phyloP scores from a whole-genome alignment of 2,329 filamentous ascomycete species.

The Periconia digitata region DNA sequence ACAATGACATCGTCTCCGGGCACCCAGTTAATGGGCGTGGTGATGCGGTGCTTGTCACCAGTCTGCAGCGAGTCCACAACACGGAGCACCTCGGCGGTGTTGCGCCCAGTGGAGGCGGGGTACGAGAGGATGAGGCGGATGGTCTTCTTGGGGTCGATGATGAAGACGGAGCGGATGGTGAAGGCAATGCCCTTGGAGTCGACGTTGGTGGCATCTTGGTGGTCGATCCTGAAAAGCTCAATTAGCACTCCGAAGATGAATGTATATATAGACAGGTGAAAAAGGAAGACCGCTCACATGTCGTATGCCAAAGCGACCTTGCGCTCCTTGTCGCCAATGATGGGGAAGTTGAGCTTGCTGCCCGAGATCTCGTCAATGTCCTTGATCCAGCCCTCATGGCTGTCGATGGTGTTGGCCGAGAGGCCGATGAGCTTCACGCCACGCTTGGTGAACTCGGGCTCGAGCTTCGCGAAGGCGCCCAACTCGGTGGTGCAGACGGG shows the following conservation, averaged over 20 bases:
- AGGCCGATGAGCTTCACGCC: slow-evolving; percentile 64
- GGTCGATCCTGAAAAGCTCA: slow-evolving; percentile 45
- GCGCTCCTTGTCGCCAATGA: slow-evolving; percentile 57
- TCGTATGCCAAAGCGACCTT: slow-evolving; percentile 55
- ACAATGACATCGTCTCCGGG: slow-evolving; percentile 64
- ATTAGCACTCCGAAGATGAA: slow-evolving; percentile 12
- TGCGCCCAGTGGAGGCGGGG: slow-evolving; percentile 62
- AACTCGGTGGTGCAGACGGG: slow-evolving; percentile 65
- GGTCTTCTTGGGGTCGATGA: slow-evolving; percentile 66
- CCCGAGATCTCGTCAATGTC: slow-evolving; percentile 56
- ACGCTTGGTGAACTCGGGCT: slow-evolving; percentile 65
- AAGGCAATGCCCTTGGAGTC: slow-evolving; percentile 60
- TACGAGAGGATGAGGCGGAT: slow-evolving; percentile 65
- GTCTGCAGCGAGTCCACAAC: slow-evolving; percentile 57
- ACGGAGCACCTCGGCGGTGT: slow-evolving; percentile 56
- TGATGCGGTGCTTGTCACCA: slow-evolving; percentile 62
- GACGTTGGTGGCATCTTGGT: slow-evolving; percentile 61
- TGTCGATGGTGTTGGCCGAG: slow-evolving; percentile 54
- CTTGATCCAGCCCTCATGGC: slow-evolving; percentile 55
- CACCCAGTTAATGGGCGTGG: slow-evolving; percentile 65
- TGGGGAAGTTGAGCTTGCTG: slow-evolving; percentile 52
- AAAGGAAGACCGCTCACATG: slow-evolving; percentile 44
- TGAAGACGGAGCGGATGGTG: slow-evolving; percentile 66
- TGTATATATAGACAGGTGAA: not conserved
- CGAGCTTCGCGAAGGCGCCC: slow-evolving; percentile 64